Conservation (phyloP, 805 yeast genomes). For the Torulaspora quercuum region DNA sequence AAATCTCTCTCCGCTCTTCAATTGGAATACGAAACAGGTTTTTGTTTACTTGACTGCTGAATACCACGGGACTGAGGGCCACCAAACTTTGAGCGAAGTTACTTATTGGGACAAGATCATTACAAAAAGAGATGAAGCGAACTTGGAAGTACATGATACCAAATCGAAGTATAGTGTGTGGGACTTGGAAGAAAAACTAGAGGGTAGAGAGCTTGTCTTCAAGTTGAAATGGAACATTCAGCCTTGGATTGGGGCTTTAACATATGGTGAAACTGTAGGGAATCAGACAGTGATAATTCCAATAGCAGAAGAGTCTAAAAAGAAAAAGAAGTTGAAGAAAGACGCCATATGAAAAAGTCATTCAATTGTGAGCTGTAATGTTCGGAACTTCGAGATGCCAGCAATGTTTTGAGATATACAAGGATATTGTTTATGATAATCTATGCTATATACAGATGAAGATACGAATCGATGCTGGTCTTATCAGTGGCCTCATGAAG, state of each 20-base stretch:
- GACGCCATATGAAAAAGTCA: not conserved
- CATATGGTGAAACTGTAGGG: slow-evolving; percentile 56
- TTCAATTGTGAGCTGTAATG: no score
- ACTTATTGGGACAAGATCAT: slow-evolving; percentile 91
- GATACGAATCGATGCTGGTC: no score
- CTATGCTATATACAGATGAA: no score
- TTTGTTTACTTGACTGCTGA: slow-evolving; percentile 88
- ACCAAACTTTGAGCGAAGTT: slow-evolving; percentile 55
- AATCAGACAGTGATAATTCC: slow-evolving; percentile 12
- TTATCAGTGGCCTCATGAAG: no score
- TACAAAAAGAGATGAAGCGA: slow-evolving; percentile 54
- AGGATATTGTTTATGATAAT: no score
- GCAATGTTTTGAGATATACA: no score
- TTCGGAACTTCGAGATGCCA: no score
- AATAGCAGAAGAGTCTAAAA: slow-evolving; percentile 1
- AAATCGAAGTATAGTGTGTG: slow-evolving; percentile 80
- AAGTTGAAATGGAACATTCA: slow-evolving; percentile 87
- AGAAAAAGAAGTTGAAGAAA: slow-evolving; percentile 3
- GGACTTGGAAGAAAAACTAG: slow-evolving; percentile 64
- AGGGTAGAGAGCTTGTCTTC: slow-evolving; percentile 62
- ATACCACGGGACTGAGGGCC: slow-evolving; percentile 49
- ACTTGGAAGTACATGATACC: slow-evolving; percentile 47
- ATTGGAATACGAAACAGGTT: slow-evolving; percentile 97
- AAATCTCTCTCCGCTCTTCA: slow-evolving; percentile 77
- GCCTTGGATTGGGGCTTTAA: slow-evolving; percentile 80